Evolutionary conservation across 768 basidiomycete genomes (phyloP).

Genomic region (Rhodotorula sphaerocarpa): DNA sequence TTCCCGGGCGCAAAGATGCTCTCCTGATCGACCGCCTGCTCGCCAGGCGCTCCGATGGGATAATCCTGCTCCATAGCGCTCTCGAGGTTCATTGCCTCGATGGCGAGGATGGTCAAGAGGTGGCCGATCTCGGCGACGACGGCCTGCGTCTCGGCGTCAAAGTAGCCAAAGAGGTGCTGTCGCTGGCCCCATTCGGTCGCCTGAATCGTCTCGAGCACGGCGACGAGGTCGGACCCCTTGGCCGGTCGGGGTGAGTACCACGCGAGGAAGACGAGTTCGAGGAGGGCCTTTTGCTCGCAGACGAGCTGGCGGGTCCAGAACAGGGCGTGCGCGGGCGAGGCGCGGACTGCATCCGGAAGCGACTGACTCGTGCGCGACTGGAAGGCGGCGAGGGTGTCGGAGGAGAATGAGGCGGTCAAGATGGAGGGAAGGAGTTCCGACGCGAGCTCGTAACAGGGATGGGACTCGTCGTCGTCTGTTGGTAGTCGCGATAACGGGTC

Average conservation of each 20-base stretch:
- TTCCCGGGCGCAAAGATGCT: constrained; percentile 47
- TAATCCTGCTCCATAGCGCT: constrained; percentile 39
- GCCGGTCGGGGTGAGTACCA: constrained; percentile 71
- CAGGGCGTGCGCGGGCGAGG: constrained; percentile 46
- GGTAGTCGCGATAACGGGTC: too few relatives aligned
- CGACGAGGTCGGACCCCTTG: constrained; percentile 56
- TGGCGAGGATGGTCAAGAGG: constrained; percentile 48
- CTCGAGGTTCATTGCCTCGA: constrained; percentile 76
- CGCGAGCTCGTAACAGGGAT: constrained; percentile 55
- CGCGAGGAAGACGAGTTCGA: constrained; percentile 82
- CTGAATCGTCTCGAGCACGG: constrained; percentile 60
- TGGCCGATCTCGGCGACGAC: constrained; percentile 52
- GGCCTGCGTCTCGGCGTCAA: constrained; percentile 60
- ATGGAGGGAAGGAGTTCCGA: constrained; percentile 54
- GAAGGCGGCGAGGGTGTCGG: constrained; percentile 58
- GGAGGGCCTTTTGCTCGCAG: constrained; percentile 63
- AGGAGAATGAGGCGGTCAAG: constrained; percentile 55
- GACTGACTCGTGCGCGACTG: constrained; percentile 40
- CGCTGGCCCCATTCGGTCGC: constrained; percentile 56
- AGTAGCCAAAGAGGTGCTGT: constrained; percentile 57
- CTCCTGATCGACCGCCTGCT: constrained; percentile 9
- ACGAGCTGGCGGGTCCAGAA: constrained; percentile 41
- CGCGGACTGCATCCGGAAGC: constrained; percentile 52
- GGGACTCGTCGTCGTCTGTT: constrained; percentile 54
- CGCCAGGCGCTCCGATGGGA: constrained; percentile 29